Conservation (phyloP, 352 stramenopile species). For the Pythium aquatile region DNA sequence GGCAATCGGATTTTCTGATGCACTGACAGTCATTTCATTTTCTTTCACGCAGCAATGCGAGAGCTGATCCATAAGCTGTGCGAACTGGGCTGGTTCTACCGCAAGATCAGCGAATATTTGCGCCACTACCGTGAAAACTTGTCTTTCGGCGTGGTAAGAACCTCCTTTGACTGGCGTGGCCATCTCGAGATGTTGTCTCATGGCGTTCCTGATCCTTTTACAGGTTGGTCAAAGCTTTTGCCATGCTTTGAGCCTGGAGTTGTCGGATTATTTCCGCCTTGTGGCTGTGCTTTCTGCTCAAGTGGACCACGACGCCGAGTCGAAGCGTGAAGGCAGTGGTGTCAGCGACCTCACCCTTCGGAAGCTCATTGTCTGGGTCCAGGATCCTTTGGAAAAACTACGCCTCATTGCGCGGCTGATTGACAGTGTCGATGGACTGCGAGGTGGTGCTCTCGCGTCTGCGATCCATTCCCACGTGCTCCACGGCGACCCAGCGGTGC, state of each 20-base stretch:
- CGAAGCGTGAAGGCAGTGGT: slow-evolving; percentile 27
- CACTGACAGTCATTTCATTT: neutral
- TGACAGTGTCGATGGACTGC: slow-evolving; percentile 81
- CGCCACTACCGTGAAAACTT: slow-evolving; percentile 72
- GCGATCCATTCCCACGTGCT: slow-evolving; percentile 89
- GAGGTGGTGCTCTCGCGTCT: slow-evolving; percentile 87
- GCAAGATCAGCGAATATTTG: slow-evolving; percentile 80
- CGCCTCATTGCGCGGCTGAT: slow-evolving; percentile 89
- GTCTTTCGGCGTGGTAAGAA: slow-evolving; percentile 69
- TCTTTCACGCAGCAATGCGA: slow-evolving; percentile 55
- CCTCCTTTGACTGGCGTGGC: neutral
- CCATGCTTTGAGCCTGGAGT: slow-evolving; percentile 87
- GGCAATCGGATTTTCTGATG: neutral
- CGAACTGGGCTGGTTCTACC: slow-evolving; percentile 90
- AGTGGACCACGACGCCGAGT: slow-evolving; percentile 81
- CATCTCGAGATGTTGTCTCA: no score
- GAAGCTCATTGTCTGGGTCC: slow-evolving; percentile 89
- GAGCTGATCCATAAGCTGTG: slow-evolving; percentile 82
- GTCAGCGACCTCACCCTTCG: slow-evolving; percentile 80
- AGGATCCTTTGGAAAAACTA: slow-evolving; percentile 86
- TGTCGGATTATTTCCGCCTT: slow-evolving; percentile 93
- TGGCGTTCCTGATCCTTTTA: neutral
- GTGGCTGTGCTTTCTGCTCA: slow-evolving; percentile 91
- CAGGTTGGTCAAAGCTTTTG: slow-evolving; percentile 89
- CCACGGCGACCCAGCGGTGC: slow-evolving; percentile 87